phyloP scores from a whole-genome alignment of 192 early-diverging fungal species.

The Backusella sp. region DNA sequence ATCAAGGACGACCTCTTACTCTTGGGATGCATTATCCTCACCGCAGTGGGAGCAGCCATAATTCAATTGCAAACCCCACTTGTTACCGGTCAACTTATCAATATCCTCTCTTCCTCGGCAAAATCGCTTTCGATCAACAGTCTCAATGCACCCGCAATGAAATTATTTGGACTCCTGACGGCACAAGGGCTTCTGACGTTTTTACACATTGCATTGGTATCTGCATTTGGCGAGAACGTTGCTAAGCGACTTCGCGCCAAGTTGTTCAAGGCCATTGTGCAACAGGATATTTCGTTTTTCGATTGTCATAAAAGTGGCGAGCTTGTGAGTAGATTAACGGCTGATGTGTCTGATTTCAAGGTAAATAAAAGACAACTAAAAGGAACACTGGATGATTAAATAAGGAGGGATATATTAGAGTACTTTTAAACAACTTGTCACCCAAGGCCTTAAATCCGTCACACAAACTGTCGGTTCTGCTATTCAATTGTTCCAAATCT shows the following conservation, averaged over 20 bases:
- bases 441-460: conserved; percentile 56
- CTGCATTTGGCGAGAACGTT: conserved; percentile 59
- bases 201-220: conserved; percentile 60
- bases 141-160: conserved; percentile 41
- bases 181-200: conserved; percentile 60
- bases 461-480: conserved; percentile 55
- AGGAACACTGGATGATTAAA: neutral
- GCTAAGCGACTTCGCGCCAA: conserved; percentile 47
- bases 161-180: conserved; percentile 52
- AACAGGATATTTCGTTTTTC: conserved; percentile 63
- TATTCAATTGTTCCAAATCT: conserved; percentile 52
- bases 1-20: conserved; percentile 55
- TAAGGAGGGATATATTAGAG: conserved; percentile 7
- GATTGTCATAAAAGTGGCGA: conserved; percentile 53
- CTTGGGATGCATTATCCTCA: conserved; percentile 47
- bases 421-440: conserved; percentile 60
- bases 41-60: conserved; percentile 57
- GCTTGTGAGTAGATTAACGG: conserved; percentile 49
- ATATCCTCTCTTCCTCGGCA: conserved; percentile 47
- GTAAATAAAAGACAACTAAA: neutral
- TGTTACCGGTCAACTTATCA: conserved; percentile 59
- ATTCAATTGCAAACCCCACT: conserved; percentile 54
- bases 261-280: conserved; percentile 50
- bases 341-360: conserved; percentile 61
- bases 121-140: neutral